Percentiles rank a stretch among this genome's conserved stretches.
Conservation (phyloP, 768 basidiomycete species). For the Leccinum fibrillosum region DNA sequence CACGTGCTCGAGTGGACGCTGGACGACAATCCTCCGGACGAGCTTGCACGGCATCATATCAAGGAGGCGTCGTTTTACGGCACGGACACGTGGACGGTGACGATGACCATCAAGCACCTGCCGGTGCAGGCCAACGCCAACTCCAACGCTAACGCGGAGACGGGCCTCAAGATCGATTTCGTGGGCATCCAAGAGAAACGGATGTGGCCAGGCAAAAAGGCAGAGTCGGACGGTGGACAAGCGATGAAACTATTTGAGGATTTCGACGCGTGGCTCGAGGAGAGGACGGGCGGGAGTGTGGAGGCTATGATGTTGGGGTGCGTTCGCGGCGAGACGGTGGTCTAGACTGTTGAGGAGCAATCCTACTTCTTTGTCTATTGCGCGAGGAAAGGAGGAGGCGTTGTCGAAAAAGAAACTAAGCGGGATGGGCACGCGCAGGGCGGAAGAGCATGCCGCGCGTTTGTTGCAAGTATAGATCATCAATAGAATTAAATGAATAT, state of each 20-base stretch:
- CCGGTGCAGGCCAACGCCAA: background rate
- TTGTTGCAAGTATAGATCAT: background rate
- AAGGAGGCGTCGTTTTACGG: conserved; percentile 90
- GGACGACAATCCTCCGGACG: conserved; percentile 73
- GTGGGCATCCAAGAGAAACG: conserved; percentile 79
- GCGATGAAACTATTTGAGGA: conserved; percentile 73
- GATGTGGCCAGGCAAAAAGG: conserved; percentile 76
- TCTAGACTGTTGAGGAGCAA: conserved; percentile 27
- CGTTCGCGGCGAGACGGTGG: conserved; percentile 54
- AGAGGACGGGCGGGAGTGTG: conserved; percentile 57
- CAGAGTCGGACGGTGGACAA: conserved; percentile 46
- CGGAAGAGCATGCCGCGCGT: background rate
- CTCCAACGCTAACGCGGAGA: background rate
- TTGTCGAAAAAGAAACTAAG: too few species aligned
- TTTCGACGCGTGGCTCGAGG: conserved; percentile 73
- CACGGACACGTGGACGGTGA: conserved; percentile 65
- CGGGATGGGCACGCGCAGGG: background rate
- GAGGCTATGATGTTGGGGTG: conserved; percentile 70
- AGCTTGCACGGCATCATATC: conserved; percentile 79
- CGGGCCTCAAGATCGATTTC: conserved; percentile 61
- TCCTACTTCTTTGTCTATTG: background rate
- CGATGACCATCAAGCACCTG: conserved; percentile 64
- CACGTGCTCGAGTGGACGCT: conserved; percentile 85
- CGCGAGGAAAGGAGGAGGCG: too few species aligned
- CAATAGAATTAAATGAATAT: background rate